Evolutionary conservation across 73 alveolate species (phyloP), one percentile per base, ranked within the genome.

Genomic region (Stentor coeruleus): DNA sequence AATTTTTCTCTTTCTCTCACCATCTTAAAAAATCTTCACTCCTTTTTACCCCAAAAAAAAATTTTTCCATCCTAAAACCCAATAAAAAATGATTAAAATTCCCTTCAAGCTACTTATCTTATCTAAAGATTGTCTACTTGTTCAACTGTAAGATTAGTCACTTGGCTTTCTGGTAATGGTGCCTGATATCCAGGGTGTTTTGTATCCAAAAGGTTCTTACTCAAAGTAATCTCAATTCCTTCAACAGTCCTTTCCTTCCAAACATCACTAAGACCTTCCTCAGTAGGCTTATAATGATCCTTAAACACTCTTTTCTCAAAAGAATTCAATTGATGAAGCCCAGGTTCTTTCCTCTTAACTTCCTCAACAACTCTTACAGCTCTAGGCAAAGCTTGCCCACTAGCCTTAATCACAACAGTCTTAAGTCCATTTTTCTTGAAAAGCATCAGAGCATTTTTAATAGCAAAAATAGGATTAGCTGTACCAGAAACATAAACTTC

Each of bases 341-440:
- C 83, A 0, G 59, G 35, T 37, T 39, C 72, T 15, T 40, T 20
- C 33, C 83, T 75, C 72, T 40, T 75, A 2, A 75, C n/a, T n/a
- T 39, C 83, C 58, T 75, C 83, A 1, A 33, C 83, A 75, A 75
- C 74, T 75, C 38, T 39, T 33, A 75, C 83, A 20, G 83, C 83
- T 33, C 38, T 75, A 14, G 83, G 66, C 2, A 75, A 33, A 6
- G 83, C 83, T 6, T 20, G 83, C 26, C 83, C 83, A 35, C 74
- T 40, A 35, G 83, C 83, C 39, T 40, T 75, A 2, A 66, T 20
- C 79, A 66, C 79, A 66, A 66, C 33, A 20, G 79, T 66, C 1
- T 26, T 33, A 26, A 66, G 37, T 1, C 15, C 37, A 33, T 66
- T 40, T 66, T 2, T 66, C 33, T 31, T 66, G 41, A 66, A 31